These are phyloP conservation scores for Spongiforma sp. DNA, from an alignment of 1,284 basidiomycete species.

Conservation along the genomic window DNA sequence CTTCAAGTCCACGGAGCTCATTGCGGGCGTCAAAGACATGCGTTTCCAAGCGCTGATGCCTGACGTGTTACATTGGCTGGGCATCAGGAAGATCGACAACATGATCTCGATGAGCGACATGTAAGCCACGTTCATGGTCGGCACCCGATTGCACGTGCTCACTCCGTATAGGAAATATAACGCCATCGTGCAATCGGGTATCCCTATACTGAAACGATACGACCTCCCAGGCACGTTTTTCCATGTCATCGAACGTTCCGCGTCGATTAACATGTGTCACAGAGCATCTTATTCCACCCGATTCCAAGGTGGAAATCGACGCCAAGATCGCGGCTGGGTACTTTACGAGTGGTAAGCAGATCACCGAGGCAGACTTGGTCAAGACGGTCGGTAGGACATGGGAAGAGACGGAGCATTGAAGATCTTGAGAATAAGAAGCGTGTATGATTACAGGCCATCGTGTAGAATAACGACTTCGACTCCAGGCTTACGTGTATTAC, in stretches of 20 bases:
- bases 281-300: constrained; percentile 87
- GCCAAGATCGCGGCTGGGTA: constrained; percentile 95
- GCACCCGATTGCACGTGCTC: neutral
- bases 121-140: constrained; percentile 41
- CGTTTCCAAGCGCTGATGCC: constrained; percentile 97
- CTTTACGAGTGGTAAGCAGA: constrained; percentile 80
- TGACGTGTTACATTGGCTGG: constrained; percentile 94
- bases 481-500: neutral
- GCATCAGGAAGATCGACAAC: constrained; percentile 86
- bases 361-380: constrained; percentile 77
- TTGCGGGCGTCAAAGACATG: constrained; percentile 97
- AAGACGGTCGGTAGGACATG: constrained; percentile 90
- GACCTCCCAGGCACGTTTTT: constrained; percentile 73
- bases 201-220: constrained; percentile 82
- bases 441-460: neutral
- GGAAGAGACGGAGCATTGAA: constrained; percentile 80
- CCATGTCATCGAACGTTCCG: neutral
- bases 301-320: constrained; percentile 94
- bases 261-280: constrained; percentile 3
- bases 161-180: constrained; percentile 81
- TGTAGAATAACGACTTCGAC: neutral
- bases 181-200: constrained; percentile 88
- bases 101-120: constrained; percentile 95
- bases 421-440: constrained; percentile 41
- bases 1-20: constrained; percentile 92